Conservation (phyloP, 2,329 filamentous ascomycete genomes). For the Penicillium sp. region DNA sequence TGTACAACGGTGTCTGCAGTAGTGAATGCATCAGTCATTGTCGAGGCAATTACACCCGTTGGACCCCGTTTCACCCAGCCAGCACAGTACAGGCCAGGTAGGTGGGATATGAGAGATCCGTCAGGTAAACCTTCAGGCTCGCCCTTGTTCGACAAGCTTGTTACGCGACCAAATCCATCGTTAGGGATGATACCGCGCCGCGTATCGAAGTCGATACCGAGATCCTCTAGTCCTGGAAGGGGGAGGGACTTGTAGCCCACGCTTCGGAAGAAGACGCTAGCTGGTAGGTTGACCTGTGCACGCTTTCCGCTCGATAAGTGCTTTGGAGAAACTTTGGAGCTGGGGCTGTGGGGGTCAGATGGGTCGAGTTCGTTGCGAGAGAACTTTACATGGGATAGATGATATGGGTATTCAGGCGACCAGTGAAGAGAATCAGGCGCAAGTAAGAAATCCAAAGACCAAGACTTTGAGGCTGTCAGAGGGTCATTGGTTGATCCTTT, state of each 20-base stretch:
- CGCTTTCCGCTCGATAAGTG: constrained; percentile 51
- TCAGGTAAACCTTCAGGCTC: constrained; percentile 27
- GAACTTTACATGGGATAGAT: constrained; percentile 67
- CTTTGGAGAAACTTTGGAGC: constrained; percentile 45
- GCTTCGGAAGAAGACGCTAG: constrained; percentile 80
- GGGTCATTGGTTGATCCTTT: constrained; percentile 64
- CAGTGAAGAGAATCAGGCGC: constrained; percentile 68
- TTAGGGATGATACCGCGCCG: constrained; percentile 75
- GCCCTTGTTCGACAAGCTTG: constrained; percentile 35
- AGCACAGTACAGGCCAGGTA: constrained; percentile 81
- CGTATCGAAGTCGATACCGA: constrained; percentile 76
- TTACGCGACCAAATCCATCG: constrained; percentile 73
- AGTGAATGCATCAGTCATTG: constrained; percentile 90
- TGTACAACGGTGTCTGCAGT: constrained; percentile 78
- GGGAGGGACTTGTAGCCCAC: constrained; percentile 87
- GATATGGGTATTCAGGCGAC: constrained; percentile 43
- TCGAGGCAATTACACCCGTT: constrained; percentile 92
- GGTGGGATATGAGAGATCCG: constrained; percentile 46
- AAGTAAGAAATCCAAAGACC: constrained; percentile 84
- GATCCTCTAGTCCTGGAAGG: constrained; percentile 67
- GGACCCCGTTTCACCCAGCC: constrained; percentile 96
- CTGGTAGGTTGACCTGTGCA: constrained; percentile 52
- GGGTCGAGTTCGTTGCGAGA: constrained; percentile 50
- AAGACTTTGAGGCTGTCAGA: constrained; percentile 59
- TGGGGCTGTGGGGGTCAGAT: constrained; percentile 53